Conservation (phyloP, 768 basidiomycete genomes). For the Trametes gibbosa region DNA sequence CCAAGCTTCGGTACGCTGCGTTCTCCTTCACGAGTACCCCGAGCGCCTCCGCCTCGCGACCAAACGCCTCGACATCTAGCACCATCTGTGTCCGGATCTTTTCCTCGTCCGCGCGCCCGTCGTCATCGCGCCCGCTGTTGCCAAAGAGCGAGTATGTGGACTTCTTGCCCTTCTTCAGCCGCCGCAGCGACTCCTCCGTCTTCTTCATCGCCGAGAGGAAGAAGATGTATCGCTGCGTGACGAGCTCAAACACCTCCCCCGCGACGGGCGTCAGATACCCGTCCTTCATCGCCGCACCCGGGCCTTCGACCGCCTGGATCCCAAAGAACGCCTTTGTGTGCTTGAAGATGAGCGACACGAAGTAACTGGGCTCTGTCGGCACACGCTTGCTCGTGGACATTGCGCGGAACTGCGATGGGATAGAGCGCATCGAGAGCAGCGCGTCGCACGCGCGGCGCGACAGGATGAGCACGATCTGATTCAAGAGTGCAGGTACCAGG, state of each 20-base stretch:
- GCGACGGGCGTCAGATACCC: constrained; percentile 49
- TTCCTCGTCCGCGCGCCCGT: constrained; percentile 77
- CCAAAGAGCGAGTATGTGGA: constrained; percentile 79
- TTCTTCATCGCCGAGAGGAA: constrained; percentile 85
- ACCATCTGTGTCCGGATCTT: constrained; percentile 84
- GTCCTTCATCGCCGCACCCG: constrained; percentile 57
- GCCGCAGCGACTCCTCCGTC: constrained; percentile 84
- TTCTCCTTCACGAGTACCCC: constrained; percentile 59
- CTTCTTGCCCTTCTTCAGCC: constrained; percentile 86
- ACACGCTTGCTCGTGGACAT: constrained; percentile 65
- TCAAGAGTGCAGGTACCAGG: constrained; percentile 56
- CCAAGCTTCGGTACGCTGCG: constrained; percentile 52
- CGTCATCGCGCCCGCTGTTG: constrained; percentile 52
- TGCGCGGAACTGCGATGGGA: constrained; percentile 88
- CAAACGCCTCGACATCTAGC: constrained; percentile 83
- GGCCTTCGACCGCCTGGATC: constrained; percentile 52
- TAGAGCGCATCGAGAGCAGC: constrained; percentile 78
- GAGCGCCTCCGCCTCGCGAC: constrained; percentile 67
- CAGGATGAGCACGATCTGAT: constrained; percentile 67
- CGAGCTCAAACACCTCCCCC: constrained; percentile 66
- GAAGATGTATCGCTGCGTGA: constrained; percentile 71
- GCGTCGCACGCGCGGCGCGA: constrained; percentile 82
- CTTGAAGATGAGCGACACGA: constrained; percentile 75
- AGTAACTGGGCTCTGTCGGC: constrained; percentile 82
- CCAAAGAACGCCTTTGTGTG: constrained; percentile 78